Percentiles rank a stretch among this genome's conserved stretches.
Conservation (phyloP, 768 basidiomycete species). For the Lactifluus subvellereus region DNA sequence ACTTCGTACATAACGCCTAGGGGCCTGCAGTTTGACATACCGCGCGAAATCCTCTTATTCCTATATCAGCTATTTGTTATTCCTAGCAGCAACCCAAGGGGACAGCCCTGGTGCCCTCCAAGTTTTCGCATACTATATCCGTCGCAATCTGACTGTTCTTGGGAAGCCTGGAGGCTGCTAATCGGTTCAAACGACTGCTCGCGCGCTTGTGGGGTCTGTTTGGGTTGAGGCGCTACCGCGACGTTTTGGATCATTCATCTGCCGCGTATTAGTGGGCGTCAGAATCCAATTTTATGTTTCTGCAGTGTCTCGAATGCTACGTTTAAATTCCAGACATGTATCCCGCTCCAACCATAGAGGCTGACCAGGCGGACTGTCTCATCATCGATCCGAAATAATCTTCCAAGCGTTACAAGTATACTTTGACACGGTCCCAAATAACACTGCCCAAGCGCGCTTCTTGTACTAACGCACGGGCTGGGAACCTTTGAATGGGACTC, state of each 20-base stretch:
- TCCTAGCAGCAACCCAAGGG: background rate
- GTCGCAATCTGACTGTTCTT: background rate
- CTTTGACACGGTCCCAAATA: conserved; percentile 33
- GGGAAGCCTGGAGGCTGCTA: background rate
- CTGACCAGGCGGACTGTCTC: too few relatives aligned
- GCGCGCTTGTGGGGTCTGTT: background rate
- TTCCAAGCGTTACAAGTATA: conserved; percentile 33
- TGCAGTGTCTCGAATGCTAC: background rate
- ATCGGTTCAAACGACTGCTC: background rate
- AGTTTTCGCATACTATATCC: background rate
- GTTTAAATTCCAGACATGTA: conserved; percentile 27
- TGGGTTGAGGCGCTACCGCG: background rate
- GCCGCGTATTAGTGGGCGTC: background rate
- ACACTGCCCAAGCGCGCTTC: background rate
- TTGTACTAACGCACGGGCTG: conserved; percentile 13
- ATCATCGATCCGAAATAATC: conserved; percentile 24
- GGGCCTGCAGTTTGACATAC: too few relatives aligned
- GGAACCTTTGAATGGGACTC: conserved; percentile 11
- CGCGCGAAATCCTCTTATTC: too few relatives aligned
- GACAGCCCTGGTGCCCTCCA: background rate
- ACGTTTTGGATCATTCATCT: background rate
- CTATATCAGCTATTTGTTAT: background rate
- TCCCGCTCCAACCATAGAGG: conserved; percentile 37
- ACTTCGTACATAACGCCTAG: too few relatives aligned
- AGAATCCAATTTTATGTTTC: background rate